phyloP scores from a whole-genome alignment of 1,284 basidiomycete species.

The Ganoderma resinaceum region DNA sequence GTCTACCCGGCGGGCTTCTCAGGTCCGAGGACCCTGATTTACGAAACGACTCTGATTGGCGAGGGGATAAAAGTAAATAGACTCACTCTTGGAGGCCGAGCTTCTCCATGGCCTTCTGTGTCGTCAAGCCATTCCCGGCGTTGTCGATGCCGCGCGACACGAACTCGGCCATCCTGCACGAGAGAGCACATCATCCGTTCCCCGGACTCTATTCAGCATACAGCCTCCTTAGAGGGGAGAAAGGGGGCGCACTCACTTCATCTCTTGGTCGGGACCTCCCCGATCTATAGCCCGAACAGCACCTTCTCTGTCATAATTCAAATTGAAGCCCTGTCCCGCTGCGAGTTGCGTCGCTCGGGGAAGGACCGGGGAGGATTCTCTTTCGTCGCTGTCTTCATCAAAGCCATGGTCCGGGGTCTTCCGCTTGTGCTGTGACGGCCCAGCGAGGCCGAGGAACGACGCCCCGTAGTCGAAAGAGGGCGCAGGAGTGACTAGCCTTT shows the following conservation, averaged over 20 bases:
- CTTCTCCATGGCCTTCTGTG: constrained; percentile 56
- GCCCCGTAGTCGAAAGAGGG: constrained; percentile 10
- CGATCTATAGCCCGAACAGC: constrained; percentile 27
- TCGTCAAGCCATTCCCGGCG: constrained; percentile 56
- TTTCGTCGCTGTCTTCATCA: constrained; percentile 6
- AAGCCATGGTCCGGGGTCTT: constrained; percentile 16
- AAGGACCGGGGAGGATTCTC: constrained; percentile 10
- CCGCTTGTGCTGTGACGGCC: constrained; percentile 18
- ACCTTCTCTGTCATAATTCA: constrained; percentile 32
- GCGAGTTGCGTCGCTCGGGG: background rate
- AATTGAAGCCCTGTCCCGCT: constrained; percentile 11
- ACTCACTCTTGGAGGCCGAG: constrained; percentile 57
- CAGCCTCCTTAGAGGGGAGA: background rate
- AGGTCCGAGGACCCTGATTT: background rate
- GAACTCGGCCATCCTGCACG: constrained; percentile 61
- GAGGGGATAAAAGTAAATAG: background rate
- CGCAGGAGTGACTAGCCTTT: constrained; percentile 10
- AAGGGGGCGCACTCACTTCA: constrained; percentile 20
- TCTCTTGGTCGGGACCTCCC: constrained; percentile 30
- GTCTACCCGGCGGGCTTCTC: background rate
- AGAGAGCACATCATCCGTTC: background rate
- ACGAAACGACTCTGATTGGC: background rate
- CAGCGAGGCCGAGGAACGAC: constrained; percentile 12
- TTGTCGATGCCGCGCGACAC: constrained; percentile 65
- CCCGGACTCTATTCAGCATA: background rate